A percentile compares a stretch with the other conserved stretches of the same genome.
Conservation (phyloP, 176 grass and related monocot species). For the sorghum (Sorghum bicolor) region Sorghum_bicolor_NCBIv3 NC_012879.2:21356501-21357000, state of each 20-base stretch:
- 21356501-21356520: too few species aligned
- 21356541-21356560: too few species aligned
- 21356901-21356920: too few species aligned
- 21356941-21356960: too few species aligned
- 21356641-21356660: background rate
- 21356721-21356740: background rate
- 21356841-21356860: background rate
- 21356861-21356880: background rate
- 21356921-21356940: too few species aligned
- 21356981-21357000: too few species aligned
- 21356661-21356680: background rate
- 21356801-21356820: background rate
- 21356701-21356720: background rate
- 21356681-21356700: background rate
- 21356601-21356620: background rate
- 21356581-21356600: too few species aligned
- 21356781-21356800: too few species aligned
- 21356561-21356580: too few species aligned
- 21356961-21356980: too few species aligned
- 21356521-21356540: too few species aligned
- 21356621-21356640: background rate
- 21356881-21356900: too few species aligned
- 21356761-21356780: background rate
- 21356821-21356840: background rate
- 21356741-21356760: background rate